These are phyloP conservation scores for Sungouiella blattae DNA, from an alignment of 805 yeast genomes.

Conservation along the genomic window DNA sequence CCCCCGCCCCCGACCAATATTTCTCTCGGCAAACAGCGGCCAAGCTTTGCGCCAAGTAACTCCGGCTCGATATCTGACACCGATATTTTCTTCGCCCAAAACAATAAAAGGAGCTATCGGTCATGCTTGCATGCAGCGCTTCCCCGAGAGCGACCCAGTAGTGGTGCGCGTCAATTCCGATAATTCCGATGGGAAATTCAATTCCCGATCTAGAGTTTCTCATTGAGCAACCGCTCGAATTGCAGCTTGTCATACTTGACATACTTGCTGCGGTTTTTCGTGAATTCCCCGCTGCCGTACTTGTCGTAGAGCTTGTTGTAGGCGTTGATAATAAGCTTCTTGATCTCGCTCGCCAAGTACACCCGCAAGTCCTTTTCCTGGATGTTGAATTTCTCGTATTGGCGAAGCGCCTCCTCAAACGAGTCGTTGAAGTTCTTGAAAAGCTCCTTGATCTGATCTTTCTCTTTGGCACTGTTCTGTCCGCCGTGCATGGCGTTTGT, in stretches of 20 bases:
- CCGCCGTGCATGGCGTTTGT: constrained; percentile 41
- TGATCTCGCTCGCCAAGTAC: constrained; percentile 67
- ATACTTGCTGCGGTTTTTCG: constrained; percentile 68
- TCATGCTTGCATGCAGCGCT: too few relatives aligned
- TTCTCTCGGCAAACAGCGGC: too few relatives aligned
- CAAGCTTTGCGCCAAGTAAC: too few relatives aligned
- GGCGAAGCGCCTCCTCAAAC: constrained; percentile 72
- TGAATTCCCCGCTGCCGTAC: constrained; percentile 63
- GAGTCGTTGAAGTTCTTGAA: constrained; percentile 77
- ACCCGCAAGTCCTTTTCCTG: constrained; percentile 64
- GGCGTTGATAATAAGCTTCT: constrained; percentile 70
- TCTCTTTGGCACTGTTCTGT: constrained; percentile 58
- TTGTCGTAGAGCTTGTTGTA: constrained; percentile 83
- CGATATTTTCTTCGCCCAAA: too few relatives aligned
- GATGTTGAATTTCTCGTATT: constrained; percentile 61
- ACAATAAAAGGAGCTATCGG: too few relatives aligned
- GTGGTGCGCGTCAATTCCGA: too few relatives aligned
- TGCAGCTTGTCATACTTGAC: constrained; percentile 58
- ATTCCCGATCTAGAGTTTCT: constrained; percentile 11
- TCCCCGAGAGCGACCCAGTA: too few relatives aligned
- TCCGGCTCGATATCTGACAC: too few relatives aligned
- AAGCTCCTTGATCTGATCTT: constrained; percentile 79
- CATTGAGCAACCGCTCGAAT: constrained; percentile 31
- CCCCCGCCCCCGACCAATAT: too few relatives aligned
- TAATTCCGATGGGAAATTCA: too few relatives aligned